Percentiles rank a stretch among this genome's conserved stretches.
These are phyloP conservation scores for Globisporangium alternatum DNA, from an alignment of 352 stramenopile species.

Conservation along the genomic window DNA sequence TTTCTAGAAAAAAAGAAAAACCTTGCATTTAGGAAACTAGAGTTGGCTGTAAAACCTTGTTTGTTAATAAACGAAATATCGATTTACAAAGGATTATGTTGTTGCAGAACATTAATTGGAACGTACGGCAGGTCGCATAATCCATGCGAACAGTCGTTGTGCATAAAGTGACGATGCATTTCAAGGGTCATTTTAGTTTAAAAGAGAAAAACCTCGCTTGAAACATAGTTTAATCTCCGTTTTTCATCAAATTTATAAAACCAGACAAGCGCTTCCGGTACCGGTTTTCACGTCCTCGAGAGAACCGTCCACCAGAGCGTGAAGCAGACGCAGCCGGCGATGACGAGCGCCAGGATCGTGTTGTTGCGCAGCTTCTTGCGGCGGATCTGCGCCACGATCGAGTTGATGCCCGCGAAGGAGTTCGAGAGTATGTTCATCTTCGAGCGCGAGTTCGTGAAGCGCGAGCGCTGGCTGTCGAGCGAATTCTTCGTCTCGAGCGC, in stretches of 20 bases:
- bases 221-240: background rate
- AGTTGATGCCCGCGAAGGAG: constrained; percentile 94
- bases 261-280: background rate
- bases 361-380: constrained; percentile 97
- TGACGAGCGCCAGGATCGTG: constrained; percentile 94
- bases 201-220: background rate
- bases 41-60: too few relatives aligned
- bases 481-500: constrained; percentile 83
- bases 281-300: constrained; percentile 43
- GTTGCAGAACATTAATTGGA: too few relatives aligned
- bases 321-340: constrained; percentile 95
- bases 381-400: constrained; percentile 94
- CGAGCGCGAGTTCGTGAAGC: constrained; percentile 79
- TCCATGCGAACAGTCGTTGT: too few relatives aligned
- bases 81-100: too few relatives aligned
- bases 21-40: too few relatives aligned
- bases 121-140: too few relatives aligned
- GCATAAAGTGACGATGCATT: background rate
- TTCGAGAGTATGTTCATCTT: constrained; percentile 85
- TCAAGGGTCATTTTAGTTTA: background rate
- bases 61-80: too few relatives aligned
- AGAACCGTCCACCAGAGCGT: constrained; percentile 94
- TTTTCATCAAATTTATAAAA: background rate
- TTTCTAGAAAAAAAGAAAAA: background rate
- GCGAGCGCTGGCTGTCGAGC: constrained; percentile 87